These are phyloP conservation scores for Lipomyces yarrowii DNA, from an alignment of 1,139 yeast species.

Conservation along the genomic window DNA sequence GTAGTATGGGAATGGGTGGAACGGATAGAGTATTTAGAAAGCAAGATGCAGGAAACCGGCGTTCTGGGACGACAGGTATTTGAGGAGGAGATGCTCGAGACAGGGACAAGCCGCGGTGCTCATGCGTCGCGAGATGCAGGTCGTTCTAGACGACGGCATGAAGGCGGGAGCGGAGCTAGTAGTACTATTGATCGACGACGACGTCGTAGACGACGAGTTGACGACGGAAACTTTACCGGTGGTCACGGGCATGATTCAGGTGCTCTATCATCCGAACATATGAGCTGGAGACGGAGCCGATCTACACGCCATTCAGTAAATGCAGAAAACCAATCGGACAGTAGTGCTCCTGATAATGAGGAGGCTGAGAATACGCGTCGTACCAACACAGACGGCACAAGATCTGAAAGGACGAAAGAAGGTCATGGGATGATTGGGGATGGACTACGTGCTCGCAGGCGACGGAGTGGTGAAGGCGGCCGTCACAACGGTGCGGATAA, in stretches of 20 bases:
- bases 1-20: conserved; percentile 91
- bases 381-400: not conserved
- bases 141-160: conserved; percentile 18
- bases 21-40: conserved; percentile 61
- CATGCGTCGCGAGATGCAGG: conserved; percentile 14
- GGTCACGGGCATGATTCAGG: conserved; percentile 2
- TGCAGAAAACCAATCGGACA: not conserved
- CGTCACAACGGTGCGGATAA: not conserved
- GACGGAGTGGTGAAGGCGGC: conserved; percentile 1
- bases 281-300: not conserved
- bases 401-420: not conserved
- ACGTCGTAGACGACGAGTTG: conserved; percentile 2
- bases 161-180: conserved; percentile 3
- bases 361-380: not conserved
- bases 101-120: conserved; percentile 30
- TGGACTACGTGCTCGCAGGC: conserved; percentile 10
- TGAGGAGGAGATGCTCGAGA: conserved; percentile 57
- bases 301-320: not conserved
- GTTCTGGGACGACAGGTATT: conserved; percentile 77
- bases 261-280: not conserved
- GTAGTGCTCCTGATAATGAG: not conserved
- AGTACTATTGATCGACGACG: conserved; percentile 1
- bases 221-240: not conserved
- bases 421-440: conserved; percentile 5
- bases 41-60: conserved; percentile 72